A percentile compares a stretch with the other conserved stretches of the same genome.
phyloP scores from a whole-genome alignment of 805 yeast genomes.

The Cyberlindnera mycetangii region DNA sequence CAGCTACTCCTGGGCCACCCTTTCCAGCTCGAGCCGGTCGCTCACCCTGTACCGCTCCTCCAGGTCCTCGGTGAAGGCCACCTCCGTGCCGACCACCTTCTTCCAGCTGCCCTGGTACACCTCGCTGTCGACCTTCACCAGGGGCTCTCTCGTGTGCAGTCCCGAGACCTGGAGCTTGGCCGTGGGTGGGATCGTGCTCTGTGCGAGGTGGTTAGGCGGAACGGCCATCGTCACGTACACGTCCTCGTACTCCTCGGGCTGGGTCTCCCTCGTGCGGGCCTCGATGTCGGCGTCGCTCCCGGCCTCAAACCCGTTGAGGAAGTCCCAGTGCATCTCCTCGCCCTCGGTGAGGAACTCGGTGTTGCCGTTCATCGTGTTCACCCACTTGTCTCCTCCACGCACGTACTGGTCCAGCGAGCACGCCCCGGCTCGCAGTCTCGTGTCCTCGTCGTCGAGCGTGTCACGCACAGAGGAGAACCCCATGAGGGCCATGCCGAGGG shows the following conservation, averaged over 20 bases:
- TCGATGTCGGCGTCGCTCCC: constrained; percentile 86
- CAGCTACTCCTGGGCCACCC: constrained; percentile 26
- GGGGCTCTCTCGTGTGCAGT: constrained; percentile 50
- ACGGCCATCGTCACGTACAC: constrained; percentile 55
- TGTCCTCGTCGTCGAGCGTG: constrained; percentile 44
- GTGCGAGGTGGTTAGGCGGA: constrained; percentile 36
- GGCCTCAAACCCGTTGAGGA: constrained; percentile 74
- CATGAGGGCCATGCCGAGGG: constrained; percentile 74
- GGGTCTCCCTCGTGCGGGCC: constrained; percentile 35
- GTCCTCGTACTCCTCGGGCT: constrained; percentile 37
- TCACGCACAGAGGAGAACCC: constrained; percentile 51
- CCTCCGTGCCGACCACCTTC: constrained; percentile 74
- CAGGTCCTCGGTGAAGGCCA: constrained; percentile 33
- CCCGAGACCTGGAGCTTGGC: constrained; percentile 54
- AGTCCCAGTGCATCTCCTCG: constrained; percentile 94
- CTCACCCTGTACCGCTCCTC: constrained; percentile 20
- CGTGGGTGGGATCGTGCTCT: constrained; percentile 33
- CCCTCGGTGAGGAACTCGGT: constrained; percentile 70
- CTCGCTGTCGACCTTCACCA: constrained; percentile 54
- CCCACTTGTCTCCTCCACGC: constrained; percentile 47
- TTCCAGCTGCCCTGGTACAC: constrained; percentile 77
- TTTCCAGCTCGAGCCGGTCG: constrained; percentile 24
- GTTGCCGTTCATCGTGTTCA: constrained; percentile 63
- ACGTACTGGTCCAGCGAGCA: constrained; percentile 75
- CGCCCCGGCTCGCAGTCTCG: constrained; percentile 67